Conservation (phyloP, 106 monocot species). For the Apostasia ramifera region DNA sequence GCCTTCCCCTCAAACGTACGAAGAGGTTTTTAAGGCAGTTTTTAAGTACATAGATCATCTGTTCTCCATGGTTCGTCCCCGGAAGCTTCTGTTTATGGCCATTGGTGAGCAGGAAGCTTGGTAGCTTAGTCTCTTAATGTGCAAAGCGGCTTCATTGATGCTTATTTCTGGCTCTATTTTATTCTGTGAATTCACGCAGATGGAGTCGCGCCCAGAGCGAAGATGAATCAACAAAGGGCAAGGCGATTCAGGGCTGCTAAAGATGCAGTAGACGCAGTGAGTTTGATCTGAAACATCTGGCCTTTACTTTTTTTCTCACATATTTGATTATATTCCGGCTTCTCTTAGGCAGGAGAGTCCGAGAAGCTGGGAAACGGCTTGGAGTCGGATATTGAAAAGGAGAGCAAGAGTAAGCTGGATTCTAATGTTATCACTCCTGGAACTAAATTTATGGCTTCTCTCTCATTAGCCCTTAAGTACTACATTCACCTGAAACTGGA, state of each 20-base stretch:
- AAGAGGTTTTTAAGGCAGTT: slow-evolving; percentile 3
- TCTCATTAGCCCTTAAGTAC: slow-evolving; percentile 36
- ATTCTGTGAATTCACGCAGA: slow-evolving; percentile 15
- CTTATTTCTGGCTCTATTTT: background rate
- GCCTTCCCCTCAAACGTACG: slow-evolving; percentile 1
- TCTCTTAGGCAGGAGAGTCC: slow-evolving; percentile 27
- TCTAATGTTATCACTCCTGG: slow-evolving; percentile 62
- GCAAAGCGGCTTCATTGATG: background rate
- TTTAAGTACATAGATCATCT: slow-evolving; percentile 5
- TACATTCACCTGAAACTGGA: slow-evolving; percentile 41
- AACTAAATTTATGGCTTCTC: slow-evolving; percentile 46
- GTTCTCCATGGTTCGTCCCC: slow-evolving; percentile 3
- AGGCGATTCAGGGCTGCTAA: slow-evolving; percentile 36
- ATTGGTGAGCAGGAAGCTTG: background rate
- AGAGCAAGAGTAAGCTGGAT: slow-evolving; percentile 19
- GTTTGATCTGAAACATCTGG: background rate
- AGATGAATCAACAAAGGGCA: slow-evolving; percentile 59
- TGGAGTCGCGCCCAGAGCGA: slow-evolving; percentile 60
- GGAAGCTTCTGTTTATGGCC: slow-evolving; percentile 1
- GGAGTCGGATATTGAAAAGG: slow-evolving; percentile 2
- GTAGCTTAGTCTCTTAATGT: background rate
- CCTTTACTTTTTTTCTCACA: slow-evolving; percentile 2
- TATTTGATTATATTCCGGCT: background rate
- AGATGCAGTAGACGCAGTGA: slow-evolving; percentile 33
- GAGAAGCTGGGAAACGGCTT: slow-evolving; percentile 20